A percentile compares a stretch with the other conserved stretches of the same genome.
These are phyloP conservation scores for Leccinum ponderosum DNA, from an alignment of 1,284 basidiomycete genomes.

Conservation along the genomic window DNA sequence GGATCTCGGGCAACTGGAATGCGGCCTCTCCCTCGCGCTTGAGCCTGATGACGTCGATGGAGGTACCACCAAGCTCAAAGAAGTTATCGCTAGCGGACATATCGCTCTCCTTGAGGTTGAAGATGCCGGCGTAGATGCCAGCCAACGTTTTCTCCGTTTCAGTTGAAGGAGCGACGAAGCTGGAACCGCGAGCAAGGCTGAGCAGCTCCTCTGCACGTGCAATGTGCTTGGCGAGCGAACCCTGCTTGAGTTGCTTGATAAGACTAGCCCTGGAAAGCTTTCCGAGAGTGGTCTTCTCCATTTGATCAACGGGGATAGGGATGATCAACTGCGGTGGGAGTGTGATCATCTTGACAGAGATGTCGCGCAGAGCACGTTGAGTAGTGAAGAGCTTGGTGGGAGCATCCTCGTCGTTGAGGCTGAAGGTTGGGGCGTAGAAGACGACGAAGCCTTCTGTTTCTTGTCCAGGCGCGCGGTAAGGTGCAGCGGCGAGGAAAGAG, in stretches of 20 bases:
- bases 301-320: slow-evolving; percentile 28
- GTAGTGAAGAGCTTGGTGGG: slow-evolving; percentile 19
- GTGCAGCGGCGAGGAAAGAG: slow-evolving; percentile 35
- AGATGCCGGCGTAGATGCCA: too few relatives aligned
- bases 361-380: slow-evolving; percentile 18
- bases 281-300: slow-evolving; percentile 28
- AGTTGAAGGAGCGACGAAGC: slow-evolving; percentile 24
- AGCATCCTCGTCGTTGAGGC: slow-evolving; percentile 1
- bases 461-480: slow-evolving; percentile 33
- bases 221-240: slow-evolving; percentile 28
- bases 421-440: slow-evolving; percentile 32
- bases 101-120: slow-evolving; percentile 10
- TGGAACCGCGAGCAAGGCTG: slow-evolving; percentile 24
- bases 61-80: slow-evolving; percentile 35
- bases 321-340: slow-evolving; percentile 29
- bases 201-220: slow-evolving; percentile 30
- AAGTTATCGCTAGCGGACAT: slow-evolving; percentile 34
- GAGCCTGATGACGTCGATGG: slow-evolving; percentile 25
- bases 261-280: slow-evolving; percentile 27
- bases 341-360: slow-evolving; percentile 29
- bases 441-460: slow-evolving; percentile 34
- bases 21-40: too few relatives aligned
- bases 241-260: slow-evolving; percentile 28
- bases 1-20: too few relatives aligned
- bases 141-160: too few relatives aligned